Evolutionary conservation across 2,329 filamentous ascomycete genomes (phyloP), one percentile per base, ranked within the genome.

Genomic region (Thielaviopsis euricoi): DNA sequence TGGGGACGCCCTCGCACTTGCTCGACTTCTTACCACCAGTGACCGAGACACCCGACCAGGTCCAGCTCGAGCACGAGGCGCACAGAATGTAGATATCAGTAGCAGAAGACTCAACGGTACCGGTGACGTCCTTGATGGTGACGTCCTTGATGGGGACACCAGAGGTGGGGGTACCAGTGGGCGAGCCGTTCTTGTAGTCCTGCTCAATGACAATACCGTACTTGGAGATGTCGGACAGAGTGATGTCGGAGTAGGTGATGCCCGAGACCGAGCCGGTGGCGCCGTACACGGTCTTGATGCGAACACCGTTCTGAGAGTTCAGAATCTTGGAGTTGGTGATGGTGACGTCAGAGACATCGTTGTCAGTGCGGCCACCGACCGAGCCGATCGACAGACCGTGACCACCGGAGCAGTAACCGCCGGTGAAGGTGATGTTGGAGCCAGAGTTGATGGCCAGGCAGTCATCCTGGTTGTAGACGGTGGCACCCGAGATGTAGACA

Each of bases 401-500:
- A 2, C 72, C 72, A 40, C 72, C 71, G 23, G 66, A 71, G 68
- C 75, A 77, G 63, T 68, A 65, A 7, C 72, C 69, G 49, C 66
- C 68, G 22, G 67, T 71, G 66, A 77, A 75, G 55, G 69, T 71
- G 61, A 77, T 76, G 63, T 74, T 68, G 26, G 67, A 71, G 1
- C 74, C 75, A 2, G 76, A 79, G 69, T 80, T 82, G 61, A 79
- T 65, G 25, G 79, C 78, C 7, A 82, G 70, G 62, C 79, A 82
- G 64, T 82, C 79, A 60, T 82, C 79, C 68, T 82, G 79, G 70
- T 82, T 82, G 65, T 78, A 73, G 57, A 82, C 71, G 37, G 70
- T 72, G 48, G 77, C 76, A 43, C 74, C 74, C 19, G 70, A 71
- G 61, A 82, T 81, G 59, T 70, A 73, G 23, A 82, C 70, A 48